phyloP scores from a whole-genome alignment of 164 flowering plant genomes.

The Liquidambar formosana region DNA sequence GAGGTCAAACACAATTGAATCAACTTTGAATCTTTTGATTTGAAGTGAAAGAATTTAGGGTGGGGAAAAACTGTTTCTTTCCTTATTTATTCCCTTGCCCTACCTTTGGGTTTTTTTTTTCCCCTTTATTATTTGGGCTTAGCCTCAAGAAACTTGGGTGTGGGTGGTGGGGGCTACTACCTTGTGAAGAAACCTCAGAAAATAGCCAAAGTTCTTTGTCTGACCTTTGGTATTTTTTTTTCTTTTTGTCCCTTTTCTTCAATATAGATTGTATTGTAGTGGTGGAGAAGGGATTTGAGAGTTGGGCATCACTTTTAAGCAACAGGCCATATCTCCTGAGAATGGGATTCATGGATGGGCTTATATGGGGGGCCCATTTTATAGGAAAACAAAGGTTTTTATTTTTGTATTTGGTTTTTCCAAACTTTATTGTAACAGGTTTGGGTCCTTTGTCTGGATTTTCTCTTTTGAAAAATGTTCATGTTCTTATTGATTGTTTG shows the following conservation, averaged over 20 bases:
- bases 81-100: background rate
- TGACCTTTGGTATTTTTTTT: constrained; percentile 4
- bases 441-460: background rate
- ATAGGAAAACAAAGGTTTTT: background rate
- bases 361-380: constrained; percentile 6
- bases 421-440: background rate
- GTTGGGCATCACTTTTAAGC: constrained; percentile 9
- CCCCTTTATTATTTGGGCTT: background rate
- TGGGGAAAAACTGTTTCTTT: constrained; percentile 1
- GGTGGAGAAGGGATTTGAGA: constrained; percentile 18
- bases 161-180: constrained; percentile 11
- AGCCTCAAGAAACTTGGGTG: constrained; percentile 15
- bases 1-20: constrained; percentile 23
- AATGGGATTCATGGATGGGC: constrained; percentile 9
- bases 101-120: background rate
- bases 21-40: constrained; percentile 21
- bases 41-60: background rate
- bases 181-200: constrained; percentile 9
- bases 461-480: background rate
- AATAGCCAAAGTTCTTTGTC: constrained; percentile 4
- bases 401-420: background rate
- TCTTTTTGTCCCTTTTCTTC: background rate
- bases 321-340: constrained; percentile 15
- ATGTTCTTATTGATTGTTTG: constrained; percentile 11
- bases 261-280: constrained; percentile 16